phyloP scores from a whole-genome alignment of 2,329 filamentous ascomycete genomes.

The Xylaria sp. region DNA sequence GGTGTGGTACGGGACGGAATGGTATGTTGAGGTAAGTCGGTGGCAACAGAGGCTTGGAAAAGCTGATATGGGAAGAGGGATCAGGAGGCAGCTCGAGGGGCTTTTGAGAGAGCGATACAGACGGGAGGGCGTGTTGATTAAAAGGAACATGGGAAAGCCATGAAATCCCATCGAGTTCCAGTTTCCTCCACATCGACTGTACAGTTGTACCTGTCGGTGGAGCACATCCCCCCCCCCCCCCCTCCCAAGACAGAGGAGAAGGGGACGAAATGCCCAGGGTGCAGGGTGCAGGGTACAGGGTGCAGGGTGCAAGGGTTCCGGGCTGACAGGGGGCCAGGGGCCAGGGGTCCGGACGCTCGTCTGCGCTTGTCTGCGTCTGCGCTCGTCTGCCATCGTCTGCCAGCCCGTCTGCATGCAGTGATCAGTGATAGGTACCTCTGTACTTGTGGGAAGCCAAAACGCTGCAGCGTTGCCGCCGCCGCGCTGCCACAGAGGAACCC shows the following conservation, averaged over 20 bases:
- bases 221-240: background rate
- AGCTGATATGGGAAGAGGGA: slow-evolving; percentile 14
- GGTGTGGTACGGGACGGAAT: too few species aligned
- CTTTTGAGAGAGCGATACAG: slow-evolving; percentile 23
- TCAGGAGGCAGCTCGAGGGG: slow-evolving; percentile 16
- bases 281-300: too few species aligned
- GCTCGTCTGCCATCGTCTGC: too few species aligned
- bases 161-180: slow-evolving; percentile 36
- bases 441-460: too few species aligned
- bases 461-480: too few species aligned
- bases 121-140: slow-evolving; percentile 33
- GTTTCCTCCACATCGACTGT: slow-evolving; percentile 23
- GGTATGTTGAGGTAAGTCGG: too few species aligned
- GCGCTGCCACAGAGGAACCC: background rate
- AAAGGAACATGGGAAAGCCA: slow-evolving; percentile 39
- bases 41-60: background rate
- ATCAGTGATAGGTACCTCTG: too few species aligned
- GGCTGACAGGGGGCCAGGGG: slow-evolving; percentile 17
- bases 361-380: too few species aligned
- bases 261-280: slow-evolving; percentile 9
- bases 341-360: slow-evolving; percentile 6
- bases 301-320: slow-evolving; percentile 12
- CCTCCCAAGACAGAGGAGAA: background rate
- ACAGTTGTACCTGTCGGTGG: slow-evolving; percentile 15
- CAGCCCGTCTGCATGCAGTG: too few species aligned